Base-by-base conservation (phyloP, 2,329 filamentous ascomycete genomes). In the Fusarium succisae region DNA sequence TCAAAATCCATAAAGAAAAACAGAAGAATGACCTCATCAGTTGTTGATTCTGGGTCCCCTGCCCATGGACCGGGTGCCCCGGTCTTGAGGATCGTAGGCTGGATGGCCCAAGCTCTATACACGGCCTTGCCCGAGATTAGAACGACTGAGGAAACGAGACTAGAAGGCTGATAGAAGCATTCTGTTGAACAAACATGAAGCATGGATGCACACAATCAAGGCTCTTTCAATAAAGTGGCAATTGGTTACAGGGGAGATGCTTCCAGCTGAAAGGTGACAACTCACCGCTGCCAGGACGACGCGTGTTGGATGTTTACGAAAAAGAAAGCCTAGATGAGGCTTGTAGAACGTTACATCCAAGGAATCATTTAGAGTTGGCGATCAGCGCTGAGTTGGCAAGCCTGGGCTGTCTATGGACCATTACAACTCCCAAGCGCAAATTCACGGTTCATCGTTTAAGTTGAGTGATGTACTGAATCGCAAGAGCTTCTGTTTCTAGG, bases 91-190 rank as follows among this genome's bases (percentile, higher is more conserved):
- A 57, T 69, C 53, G 58, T 24, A 69, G 59, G 45, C 47, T 63
- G 50, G 59, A 37, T 44, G 53, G 35, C 60, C 68, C 58, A 55
- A 58, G 30, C 63, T 35, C 58, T 50, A 73, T 69, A 70, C 59
- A 75, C 75, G 76, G 76, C 57, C 72, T 76, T 74, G 63, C 61
- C 76, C 73, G 75, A 74, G 66, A 68, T 53, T 69, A 51, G 39
- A 51, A 38, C 66, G 41, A 54, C 48, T 63, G 57, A 66, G 59
- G 57, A 61, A 61, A 57, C n/a, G 50, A 61, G 60, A 59, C 60
- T 66, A 77, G 73, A 62, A 69, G 59, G 48, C 53, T 76, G 63
- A 50, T 39, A 32, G 22, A 18, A 54, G 61, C 53, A 70, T 77
- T 77, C 73, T 59, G 51, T 62, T 47, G 26, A 54, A 43, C 56